These are phyloP conservation scores for Cymbopogon flexuosus DNA, from an alignment of 202 grass and related monocot species.

Conservation along the genomic window DNA sequence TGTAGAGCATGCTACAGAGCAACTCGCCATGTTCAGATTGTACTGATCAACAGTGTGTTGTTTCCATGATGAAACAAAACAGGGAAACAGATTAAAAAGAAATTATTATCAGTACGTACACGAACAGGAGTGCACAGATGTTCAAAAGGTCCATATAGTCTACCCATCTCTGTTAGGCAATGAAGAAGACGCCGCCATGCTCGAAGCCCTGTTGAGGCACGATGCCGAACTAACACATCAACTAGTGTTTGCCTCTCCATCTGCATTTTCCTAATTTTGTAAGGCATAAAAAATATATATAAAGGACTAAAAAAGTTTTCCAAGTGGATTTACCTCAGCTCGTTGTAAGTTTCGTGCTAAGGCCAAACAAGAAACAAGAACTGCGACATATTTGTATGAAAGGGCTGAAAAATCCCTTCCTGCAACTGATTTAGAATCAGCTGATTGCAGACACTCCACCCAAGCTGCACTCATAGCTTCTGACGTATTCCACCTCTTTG, in stretches of 20 bases:
- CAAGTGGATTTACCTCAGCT: conserved; percentile 64
- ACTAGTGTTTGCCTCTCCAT: conserved; percentile 86
- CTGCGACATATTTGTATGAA: conserved; percentile 95
- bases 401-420: conserved; percentile 89
- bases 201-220: conserved; percentile 60
- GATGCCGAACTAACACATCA: conserved; percentile 61
- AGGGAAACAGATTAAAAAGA: conserved; percentile 17
- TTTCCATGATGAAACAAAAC: conserved; percentile 4
- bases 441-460: conserved; percentile 81
- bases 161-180: conserved; percentile 74
- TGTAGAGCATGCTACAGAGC: conserved; percentile 6
- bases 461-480: conserved; percentile 98
- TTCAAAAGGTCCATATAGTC: conserved; percentile 86
- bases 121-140: conserved; percentile 57
- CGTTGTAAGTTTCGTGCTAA: conserved; percentile 83
- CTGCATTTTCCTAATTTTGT: conserved; percentile 54
- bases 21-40: conserved; percentile 3
- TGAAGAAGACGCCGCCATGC: conserved; percentile 98
- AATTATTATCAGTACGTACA: conserved; percentile 49
- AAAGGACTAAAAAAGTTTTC: conserved; percentile 7
- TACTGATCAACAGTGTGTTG: conserved; percentile 7
- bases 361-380: conserved; percentile 92
- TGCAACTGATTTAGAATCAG: conserved; percentile 67
- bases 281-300: conserved; percentile 12
- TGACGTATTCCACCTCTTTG: conserved; percentile 91